phyloP scores from a whole-genome alignment of 1,284 basidiomycete species.

The Tilletia horrida region DNA sequence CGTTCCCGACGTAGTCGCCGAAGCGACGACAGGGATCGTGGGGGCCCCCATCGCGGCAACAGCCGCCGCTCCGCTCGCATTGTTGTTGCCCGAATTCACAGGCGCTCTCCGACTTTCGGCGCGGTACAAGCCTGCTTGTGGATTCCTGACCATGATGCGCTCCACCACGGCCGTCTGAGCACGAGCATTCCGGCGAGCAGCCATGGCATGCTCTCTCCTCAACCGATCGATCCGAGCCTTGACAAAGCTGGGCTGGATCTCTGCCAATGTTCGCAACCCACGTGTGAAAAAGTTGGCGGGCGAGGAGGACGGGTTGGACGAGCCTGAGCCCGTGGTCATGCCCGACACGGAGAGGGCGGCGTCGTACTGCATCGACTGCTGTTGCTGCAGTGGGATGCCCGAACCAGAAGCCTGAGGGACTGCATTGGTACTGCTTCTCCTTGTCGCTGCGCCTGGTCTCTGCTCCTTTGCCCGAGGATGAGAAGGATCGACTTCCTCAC shows the following conservation, averaged over 20 bases:
- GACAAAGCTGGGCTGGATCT: constrained; percentile 44
- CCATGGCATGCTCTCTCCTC: constrained; percentile 42
- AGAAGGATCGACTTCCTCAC: no score
- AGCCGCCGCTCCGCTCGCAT: background rate
- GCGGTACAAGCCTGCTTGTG: constrained; percentile 5
- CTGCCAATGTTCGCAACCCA: constrained; percentile 27
- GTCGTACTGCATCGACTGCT: background rate
- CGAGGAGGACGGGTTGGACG: constrained; percentile 22
- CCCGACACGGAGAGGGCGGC: constrained; percentile 8
- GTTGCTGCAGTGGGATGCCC: background rate
- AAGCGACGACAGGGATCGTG: background rate
- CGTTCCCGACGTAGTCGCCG: background rate
- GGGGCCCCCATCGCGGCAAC: background rate
- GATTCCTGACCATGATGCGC: constrained; percentile 12
- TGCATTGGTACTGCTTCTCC: background rate
- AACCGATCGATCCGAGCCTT: constrained; percentile 40
- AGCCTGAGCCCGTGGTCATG: constrained; percentile 8
- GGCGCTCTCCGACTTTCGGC: background rate
- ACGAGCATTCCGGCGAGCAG: constrained; percentile 39
- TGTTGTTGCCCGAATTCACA: background rate
- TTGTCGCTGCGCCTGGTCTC: background rate
- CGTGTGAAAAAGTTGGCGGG: constrained; percentile 30
- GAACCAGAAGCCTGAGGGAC: background rate
- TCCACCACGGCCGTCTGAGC: constrained; percentile 31
- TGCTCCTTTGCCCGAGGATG: background rate